Evolutionary conservation across 805 yeast genomes (phyloP), one percentile per base, ranked within the genome.

Genomic region (Cyberlindnera petersonii): DNA sequence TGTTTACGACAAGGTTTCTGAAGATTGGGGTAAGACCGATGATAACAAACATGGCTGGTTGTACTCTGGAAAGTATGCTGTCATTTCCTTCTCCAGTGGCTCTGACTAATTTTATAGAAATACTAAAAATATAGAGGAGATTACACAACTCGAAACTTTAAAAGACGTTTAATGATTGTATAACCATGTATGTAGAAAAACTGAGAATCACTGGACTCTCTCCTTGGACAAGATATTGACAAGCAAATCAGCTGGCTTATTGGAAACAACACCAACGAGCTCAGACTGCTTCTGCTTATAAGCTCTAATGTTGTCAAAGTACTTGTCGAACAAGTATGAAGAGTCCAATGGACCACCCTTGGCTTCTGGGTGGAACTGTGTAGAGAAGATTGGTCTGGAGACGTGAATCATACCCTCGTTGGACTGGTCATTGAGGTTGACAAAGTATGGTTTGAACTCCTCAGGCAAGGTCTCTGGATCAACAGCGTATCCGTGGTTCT

Each of bases 311-410:
- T 82, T 72, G 26, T 69, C 75, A 54, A 93, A 79, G 66, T 86
- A 93, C 64, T 80, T 86, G 71, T 93, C 98, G 54, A 93, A 93
- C 63, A 93, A 71, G 66, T 79, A 86, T 3, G 87, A 75, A 11
- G 96, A 85, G 65, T 93, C 99, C 56, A 84, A 74, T 43, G 99
- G 99, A 53, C 99, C 99, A 55, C 98, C 98, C 69, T 88, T 91
- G 42, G 98, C 98, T 66, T 93, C 99, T 34, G 99, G 99, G 63
- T 93, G 99, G 75, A 93, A 93, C 66, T 93, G 98, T 3, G 96
- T 87, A 26, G 96, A 86, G 68, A 91, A 93, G 40, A 91, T 85
- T 37, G 99, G 99, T 62, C 77, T 82, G 27, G 77, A 59, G 41
- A 69, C 74, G 65, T 93, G 98, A 55, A 79, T 82, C 95, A 93